Evolutionary conservation across 2,329 filamentous ascomycete genomes (phyloP).

Genomic region (Corinectria fuckeliana): DNA sequence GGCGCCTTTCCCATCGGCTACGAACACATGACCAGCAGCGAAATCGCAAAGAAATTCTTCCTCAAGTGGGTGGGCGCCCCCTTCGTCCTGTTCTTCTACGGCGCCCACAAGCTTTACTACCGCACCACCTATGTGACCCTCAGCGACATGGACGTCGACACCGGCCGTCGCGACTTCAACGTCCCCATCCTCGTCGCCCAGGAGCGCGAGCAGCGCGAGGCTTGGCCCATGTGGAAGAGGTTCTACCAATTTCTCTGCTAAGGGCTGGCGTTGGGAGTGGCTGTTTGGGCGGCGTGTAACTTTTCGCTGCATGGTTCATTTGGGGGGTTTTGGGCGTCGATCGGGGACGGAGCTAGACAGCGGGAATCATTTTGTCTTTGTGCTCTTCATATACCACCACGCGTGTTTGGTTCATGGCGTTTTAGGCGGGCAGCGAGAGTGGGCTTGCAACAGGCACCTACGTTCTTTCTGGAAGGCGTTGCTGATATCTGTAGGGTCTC

Average conservation of each 20-base stretch:
- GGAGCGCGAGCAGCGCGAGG: slow-evolving; percentile 74
- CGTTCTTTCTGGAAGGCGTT: no score
- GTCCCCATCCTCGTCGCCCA: slow-evolving; percentile 78
- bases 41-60: slow-evolving; percentile 73
- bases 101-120: slow-evolving; percentile 78
- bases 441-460: neutral
- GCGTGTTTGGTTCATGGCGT: slow-evolving; percentile 13
- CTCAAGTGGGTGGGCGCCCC: slow-evolving; percentile 73
- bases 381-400: slow-evolving; percentile 10
- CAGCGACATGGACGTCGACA: slow-evolving; percentile 84
- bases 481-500: neutral
- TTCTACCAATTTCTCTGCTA: slow-evolving; percentile 77
- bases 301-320: slow-evolving; percentile 14
- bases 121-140: slow-evolving; percentile 70
- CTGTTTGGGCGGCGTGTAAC: neutral
- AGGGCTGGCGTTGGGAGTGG: neutral
- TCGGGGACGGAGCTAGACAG: neutral
- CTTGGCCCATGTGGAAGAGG: slow-evolving; percentile 80
- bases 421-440: neutral
- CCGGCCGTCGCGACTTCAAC: slow-evolving; percentile 85
- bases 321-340: neutral
- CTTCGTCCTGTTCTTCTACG: slow-evolving; percentile 71
- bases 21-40: slow-evolving; percentile 47
- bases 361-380: neutral
- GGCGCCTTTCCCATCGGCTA: slow-evolving; percentile 77